Evolutionary conservation across 768 basidiomycete species (phyloP).

Genomic region (Hygrocybe coccinea): DNA sequence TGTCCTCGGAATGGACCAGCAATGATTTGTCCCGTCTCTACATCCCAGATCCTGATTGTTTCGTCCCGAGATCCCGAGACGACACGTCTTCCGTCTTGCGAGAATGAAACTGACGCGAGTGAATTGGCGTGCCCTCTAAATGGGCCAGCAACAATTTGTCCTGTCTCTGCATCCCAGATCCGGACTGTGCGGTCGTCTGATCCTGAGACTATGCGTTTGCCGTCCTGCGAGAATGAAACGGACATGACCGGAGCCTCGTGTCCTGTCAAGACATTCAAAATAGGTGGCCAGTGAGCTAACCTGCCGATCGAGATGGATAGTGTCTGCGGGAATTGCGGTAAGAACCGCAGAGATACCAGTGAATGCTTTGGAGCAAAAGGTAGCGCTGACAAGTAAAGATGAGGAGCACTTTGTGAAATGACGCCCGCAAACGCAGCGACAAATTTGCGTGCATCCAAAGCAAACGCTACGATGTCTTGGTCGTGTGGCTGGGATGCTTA

Average conservation of each 20-base stretch:
- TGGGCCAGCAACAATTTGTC: neutral
- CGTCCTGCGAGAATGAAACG: slow-evolving; percentile 23
- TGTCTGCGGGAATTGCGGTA: neutral
- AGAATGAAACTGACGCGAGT: neutral
- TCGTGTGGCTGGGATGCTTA: neutral
- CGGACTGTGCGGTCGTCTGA: slow-evolving; percentile 18
- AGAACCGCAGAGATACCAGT: slow-evolving; percentile 15
- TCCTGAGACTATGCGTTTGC: slow-evolving; percentile 21
- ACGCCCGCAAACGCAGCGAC: slow-evolving; percentile 22
- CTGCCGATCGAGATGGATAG: neutral
- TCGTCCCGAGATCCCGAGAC: slow-evolving; percentile 21
- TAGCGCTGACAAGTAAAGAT: slow-evolving; percentile 38
- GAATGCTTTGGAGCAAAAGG: slow-evolving; percentile 29
- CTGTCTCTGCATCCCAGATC: slow-evolving; percentile 12
- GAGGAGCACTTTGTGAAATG: slow-evolving; percentile 19
- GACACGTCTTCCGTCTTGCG: slow-evolving; percentile 7
- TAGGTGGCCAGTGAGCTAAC: neutral
- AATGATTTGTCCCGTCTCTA: neutral
- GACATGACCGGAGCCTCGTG: too few species aligned
- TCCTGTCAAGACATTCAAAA: neutral
- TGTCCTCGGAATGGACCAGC: neutral
- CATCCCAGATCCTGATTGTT: slow-evolving; percentile 10
- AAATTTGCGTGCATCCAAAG: slow-evolving; percentile 16
- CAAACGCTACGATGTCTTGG: neutral
- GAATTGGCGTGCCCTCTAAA: neutral